Base-by-base conservation (phyloP, 768 basidiomycete genomes). In the Mycena vulgaris region DNA sequence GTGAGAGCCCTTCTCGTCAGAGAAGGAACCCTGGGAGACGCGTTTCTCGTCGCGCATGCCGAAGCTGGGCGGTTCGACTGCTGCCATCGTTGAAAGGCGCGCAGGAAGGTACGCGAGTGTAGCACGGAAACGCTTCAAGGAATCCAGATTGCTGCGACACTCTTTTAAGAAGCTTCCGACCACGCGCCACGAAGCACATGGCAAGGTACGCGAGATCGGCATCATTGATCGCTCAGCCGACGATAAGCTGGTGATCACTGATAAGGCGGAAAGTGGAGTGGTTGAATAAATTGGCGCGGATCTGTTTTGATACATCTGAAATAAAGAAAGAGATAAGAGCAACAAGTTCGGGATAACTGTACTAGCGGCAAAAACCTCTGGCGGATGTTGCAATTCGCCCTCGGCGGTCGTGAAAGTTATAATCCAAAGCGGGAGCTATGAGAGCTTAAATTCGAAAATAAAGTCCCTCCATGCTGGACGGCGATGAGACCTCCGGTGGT, bases 61-160 rank as follows among this genome's bases (percentile, higher is more conserved):
- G 39, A 72, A 68, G 37, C 33, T 57, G 47, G 72, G 72, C 47
- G 57, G 9, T 48, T 69, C 68, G 63, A 69, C 72, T 53, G 63
- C 51, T 57, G 72, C 58, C 71, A 73, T 73, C 21, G 63, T 55
- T 39, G 66, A 47, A 31, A 35, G 63, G 47, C 63, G 31, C 31
- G 60, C 57, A 69, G 56, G 68, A 69, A 61, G 67, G 60, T 37
- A 56, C 42, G 60, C 37, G 60, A 23, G 49, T n/a, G 55, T 42
- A 39, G 30, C 33, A 60, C 66, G 59, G 67, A 57, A 56, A 63
- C 66, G 58, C 58, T 60, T 68, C 66, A 37, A 63, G 23, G 23
- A 8, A 27, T 23, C 14, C 47, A 14, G 7, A 48, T 23, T 27
- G n/a, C n/a, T 17, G 17, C 23, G 23, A 6, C 6, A 17, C n/a